Percentiles rank a stretch among this genome's conserved stretches.
Conservation (phyloP, 2,329 filamentous ascomycete species). For the Gremmenia infestans region DNA sequence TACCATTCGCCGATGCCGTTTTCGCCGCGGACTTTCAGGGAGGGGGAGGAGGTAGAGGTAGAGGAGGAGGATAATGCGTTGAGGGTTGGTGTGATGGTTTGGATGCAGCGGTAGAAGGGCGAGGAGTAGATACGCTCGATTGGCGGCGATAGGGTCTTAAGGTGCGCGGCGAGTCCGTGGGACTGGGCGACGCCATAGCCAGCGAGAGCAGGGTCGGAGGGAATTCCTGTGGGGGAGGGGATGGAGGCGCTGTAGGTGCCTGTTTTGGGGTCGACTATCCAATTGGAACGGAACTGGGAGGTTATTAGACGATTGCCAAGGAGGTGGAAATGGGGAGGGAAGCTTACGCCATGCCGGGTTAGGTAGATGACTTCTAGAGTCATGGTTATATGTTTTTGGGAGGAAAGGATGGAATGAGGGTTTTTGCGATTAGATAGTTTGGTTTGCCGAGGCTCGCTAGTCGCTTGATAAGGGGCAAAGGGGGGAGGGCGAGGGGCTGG, state of each 20-base stretch:
- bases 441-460: neutral
- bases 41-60: constrained; percentile 10
- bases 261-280: constrained; percentile 76
- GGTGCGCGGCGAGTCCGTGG: constrained; percentile 64
- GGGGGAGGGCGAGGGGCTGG: too few species aligned
- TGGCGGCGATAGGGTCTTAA: constrained; percentile 58
- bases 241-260: constrained; percentile 72
- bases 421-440: constrained; percentile 7
- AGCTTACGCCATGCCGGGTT: constrained; percentile 67
- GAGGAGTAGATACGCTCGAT: constrained; percentile 77
- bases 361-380: constrained; percentile 66
- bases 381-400: constrained; percentile 20
- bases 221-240: constrained; percentile 78
- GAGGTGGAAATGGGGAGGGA: constrained; percentile 4
- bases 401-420: neutral
- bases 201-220: constrained; percentile 82
- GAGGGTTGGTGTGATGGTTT: constrained; percentile 72
- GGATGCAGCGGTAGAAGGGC: constrained; percentile 81
- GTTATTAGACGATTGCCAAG: constrained; percentile 10
- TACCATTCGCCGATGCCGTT: constrained; percentile 79
- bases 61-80: constrained; percentile 36
- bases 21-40: constrained; percentile 48
- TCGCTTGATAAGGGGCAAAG: too few species aligned
- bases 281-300: constrained; percentile 79
- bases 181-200: constrained; percentile 83